Percentiles rank a stretch among this genome's conserved stretches.
Conservation (phyloP, 176 grass and related monocot genomes). For the Metroxylon sagu region DNA sequence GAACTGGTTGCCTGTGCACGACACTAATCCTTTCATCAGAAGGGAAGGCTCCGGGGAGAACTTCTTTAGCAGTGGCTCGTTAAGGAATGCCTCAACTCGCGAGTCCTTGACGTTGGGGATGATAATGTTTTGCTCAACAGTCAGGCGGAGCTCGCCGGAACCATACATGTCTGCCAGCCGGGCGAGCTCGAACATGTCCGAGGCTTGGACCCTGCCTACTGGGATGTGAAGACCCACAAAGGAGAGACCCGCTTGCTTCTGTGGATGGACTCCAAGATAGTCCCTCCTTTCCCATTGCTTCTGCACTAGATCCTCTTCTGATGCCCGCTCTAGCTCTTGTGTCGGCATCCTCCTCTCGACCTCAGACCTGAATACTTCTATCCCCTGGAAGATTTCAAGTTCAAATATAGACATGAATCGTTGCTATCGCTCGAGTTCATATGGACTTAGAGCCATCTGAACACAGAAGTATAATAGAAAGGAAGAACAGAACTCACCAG, state of each 20-base stretch:
- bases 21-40: conserved; percentile 58
- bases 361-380: conserved; percentile 71
- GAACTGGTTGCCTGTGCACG: conserved; percentile 91
- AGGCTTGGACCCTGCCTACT: conserved; percentile 59
- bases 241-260: conserved; percentile 66
- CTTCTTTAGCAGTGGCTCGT: conserved; percentile 50
- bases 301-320: conserved; percentile 49
- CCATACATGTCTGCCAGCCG: conserved; percentile 76
- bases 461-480: not conserved
- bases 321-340: conserved; percentile 38
- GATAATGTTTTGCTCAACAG: conserved; percentile 91
- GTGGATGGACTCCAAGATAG: conserved; percentile 67
- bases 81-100: conserved; percentile 33
- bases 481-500: conserved; percentile 33
- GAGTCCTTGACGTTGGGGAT: conserved; percentile 63
- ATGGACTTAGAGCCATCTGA: too few relatives aligned
- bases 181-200: conserved; percentile 82
- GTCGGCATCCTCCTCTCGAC: conserved; percentile 72
- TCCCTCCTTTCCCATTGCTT: conserved; percentile 61
- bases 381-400: conserved; percentile 30
- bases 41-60: conserved; percentile 62
- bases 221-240: conserved; percentile 69
- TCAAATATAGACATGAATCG: too few relatives aligned
- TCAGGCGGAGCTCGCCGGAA: conserved; percentile 65
- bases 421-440: not conserved